phyloP scores from a whole-genome alignment of 2,329 filamentous ascomycete genomes.

The Chrysosporium keratinophilum region DNA sequence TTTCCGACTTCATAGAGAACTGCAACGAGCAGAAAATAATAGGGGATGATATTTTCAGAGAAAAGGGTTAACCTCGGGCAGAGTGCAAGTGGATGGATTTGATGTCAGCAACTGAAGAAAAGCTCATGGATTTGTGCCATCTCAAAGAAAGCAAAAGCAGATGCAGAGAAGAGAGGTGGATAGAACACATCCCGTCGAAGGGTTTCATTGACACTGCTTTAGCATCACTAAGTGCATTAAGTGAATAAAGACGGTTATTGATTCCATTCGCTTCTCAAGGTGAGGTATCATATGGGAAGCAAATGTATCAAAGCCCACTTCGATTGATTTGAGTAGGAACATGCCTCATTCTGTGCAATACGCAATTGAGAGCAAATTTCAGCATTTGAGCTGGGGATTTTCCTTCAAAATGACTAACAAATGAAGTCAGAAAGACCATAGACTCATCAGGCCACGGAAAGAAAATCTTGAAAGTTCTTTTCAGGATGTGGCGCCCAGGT shows the following conservation, averaged over 20 bases:
- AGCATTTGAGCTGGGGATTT: neutral
- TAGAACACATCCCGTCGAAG: neutral
- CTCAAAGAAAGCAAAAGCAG: slow-evolving; percentile 1
- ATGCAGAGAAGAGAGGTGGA: neutral
- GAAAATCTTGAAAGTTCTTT: too few species aligned
- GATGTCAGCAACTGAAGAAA: neutral
- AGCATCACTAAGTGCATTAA: neutral
- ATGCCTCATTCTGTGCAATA: neutral
- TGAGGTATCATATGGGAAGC: neutral
- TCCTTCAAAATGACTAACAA: neutral
- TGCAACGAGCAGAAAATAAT: neutral
- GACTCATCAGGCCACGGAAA: too few species aligned
- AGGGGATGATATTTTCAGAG: neutral
- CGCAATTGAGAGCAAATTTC: neutral
- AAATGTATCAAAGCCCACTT: neutral
- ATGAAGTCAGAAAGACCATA: too few species aligned
- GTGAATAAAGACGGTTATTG: slow-evolving; percentile 1
- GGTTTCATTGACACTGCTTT: neutral
- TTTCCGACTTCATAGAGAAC: neutral
- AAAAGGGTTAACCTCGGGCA: neutral
- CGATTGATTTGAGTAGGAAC: neutral
- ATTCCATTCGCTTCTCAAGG: slow-evolving; percentile 3
- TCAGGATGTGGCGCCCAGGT: too few species aligned
- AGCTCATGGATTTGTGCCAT: neutral
- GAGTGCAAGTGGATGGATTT: neutral